Percentiles rank a stretch among this genome's conserved stretches.
These are phyloP conservation scores for Cucurbita pepo DNA, from an alignment of 306 rosid genomes.

Conservation along the genomic window DNA sequence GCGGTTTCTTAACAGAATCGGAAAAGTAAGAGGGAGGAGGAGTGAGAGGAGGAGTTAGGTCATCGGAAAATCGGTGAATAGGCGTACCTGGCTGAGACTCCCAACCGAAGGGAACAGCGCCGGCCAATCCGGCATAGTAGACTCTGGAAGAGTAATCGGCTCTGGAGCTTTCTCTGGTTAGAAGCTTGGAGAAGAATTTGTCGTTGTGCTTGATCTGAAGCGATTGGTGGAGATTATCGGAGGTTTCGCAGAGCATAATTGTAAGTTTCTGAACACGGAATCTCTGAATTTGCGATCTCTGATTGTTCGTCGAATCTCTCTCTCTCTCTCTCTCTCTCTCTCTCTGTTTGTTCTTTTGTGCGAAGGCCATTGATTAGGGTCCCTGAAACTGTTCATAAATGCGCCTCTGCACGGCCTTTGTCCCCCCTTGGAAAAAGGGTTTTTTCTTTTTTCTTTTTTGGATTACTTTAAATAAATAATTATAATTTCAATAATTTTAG, in stretches of 20 bases:
- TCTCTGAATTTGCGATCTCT: neutral
- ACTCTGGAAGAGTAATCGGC: conserved; percentile 50
- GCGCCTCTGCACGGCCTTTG: neutral
- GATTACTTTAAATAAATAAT: no score
- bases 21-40: conserved; percentile 73
- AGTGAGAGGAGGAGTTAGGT: conserved; percentile 58
- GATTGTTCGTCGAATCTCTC: neutral
- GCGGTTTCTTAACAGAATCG: neutral
- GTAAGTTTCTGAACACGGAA: neutral
- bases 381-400: neutral
- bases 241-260: conserved; percentile 23
- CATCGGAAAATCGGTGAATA: conserved; percentile 29
- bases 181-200: conserved; percentile 48
- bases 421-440: neutral
- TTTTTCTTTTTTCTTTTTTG: no score
- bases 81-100: conserved; percentile 96
- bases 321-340: neutral
- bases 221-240: conserved; percentile 22
- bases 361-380: neutral
- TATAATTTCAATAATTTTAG: no score
- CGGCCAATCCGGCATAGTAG: conserved; percentile 28
- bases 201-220: conserved; percentile 42
- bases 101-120: conserved; percentile 65
- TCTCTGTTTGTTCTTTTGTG: neutral
- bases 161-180: conserved; percentile 48